phyloP scores from a whole-genome alignment of 2,329 filamentous ascomycete species.

The Cercospora nicotianae region DNA sequence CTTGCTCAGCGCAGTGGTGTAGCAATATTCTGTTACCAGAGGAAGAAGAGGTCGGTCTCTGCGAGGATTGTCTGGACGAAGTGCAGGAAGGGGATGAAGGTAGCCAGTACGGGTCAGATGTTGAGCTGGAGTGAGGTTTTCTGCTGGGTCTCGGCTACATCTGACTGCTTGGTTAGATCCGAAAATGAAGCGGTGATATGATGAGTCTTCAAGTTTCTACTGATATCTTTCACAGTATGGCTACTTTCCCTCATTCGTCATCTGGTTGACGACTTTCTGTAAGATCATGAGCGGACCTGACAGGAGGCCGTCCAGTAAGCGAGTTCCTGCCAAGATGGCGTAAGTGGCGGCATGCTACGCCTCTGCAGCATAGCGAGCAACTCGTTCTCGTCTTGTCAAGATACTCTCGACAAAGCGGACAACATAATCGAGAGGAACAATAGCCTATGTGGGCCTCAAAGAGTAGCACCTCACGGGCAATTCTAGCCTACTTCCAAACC shows the following conservation, averaged over 20 bases:
- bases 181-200: neutral
- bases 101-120: neutral
- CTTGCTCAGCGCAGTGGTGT: neutral
- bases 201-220: neutral
- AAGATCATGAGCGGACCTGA: neutral
- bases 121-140: neutral
- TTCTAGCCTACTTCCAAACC: neutral
- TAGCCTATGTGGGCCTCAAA: neutral
- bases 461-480: neutral
- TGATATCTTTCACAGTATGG: neutral
- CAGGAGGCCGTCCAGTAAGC: neutral
- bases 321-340: neutral
- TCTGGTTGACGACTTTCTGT: neutral
- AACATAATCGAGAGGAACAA: neutral
- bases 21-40: neutral
- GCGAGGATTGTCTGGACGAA: neutral
- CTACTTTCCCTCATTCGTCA: neutral
- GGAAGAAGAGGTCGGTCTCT: neutral
- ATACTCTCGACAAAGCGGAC: too few species aligned
- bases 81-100: neutral
- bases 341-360: neutral
- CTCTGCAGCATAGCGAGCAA: neutral
- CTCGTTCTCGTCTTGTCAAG: neutral
- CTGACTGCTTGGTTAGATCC: neutral
- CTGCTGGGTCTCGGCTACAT: neutral